Conservation (phyloP, 768 basidiomycete species). For the Coprinopsis marcescibilis region DNA sequence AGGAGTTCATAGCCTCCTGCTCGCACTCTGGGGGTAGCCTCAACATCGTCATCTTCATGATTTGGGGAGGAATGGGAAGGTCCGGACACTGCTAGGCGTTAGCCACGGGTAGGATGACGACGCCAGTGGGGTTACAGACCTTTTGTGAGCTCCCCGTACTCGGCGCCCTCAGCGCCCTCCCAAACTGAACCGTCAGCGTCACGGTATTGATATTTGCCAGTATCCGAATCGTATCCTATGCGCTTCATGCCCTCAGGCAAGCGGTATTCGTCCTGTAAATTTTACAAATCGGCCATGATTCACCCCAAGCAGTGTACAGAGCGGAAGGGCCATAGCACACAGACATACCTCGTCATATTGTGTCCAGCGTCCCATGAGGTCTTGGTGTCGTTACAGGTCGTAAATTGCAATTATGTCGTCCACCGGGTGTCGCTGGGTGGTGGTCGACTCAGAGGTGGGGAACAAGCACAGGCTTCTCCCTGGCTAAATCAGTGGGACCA, state of each 20-base stretch:
- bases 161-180: slow-evolving; percentile 53
- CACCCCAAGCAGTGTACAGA: not conserved
- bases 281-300: slow-evolving; percentile 10
- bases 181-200: slow-evolving; percentile 51
- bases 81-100: slow-evolving; percentile 22
- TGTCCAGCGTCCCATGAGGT: slow-evolving; percentile 34
- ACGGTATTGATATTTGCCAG: slow-evolving; percentile 58
- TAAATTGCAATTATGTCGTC: slow-evolving; percentile 3
- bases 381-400: slow-evolving; percentile 3
- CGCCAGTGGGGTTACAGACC: slow-evolving; percentile 24
- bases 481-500: too few species aligned
- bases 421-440: slow-evolving; percentile 42
- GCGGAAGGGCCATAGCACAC: not conserved
- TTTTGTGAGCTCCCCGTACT: slow-evolving; percentile 53
- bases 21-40: slow-evolving; percentile 45
- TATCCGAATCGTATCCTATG: slow-evolving; percentile 74
- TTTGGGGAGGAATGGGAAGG: slow-evolving; percentile 19
- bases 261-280: slow-evolving; percentile 42
- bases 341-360: slow-evolving; percentile 40
- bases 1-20: slow-evolving; percentile 55
- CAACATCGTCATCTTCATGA: slow-evolving; percentile 39
- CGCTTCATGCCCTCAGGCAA: slow-evolving; percentile 57
- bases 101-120: not conserved
- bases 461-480: not conserved
- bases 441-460: slow-evolving; percentile 18